These are phyloP conservation scores for Furcasterigmium sp. DNA, from an alignment of 2,329 filamentous ascomycete genomes.

Conservation along the genomic window DNA sequence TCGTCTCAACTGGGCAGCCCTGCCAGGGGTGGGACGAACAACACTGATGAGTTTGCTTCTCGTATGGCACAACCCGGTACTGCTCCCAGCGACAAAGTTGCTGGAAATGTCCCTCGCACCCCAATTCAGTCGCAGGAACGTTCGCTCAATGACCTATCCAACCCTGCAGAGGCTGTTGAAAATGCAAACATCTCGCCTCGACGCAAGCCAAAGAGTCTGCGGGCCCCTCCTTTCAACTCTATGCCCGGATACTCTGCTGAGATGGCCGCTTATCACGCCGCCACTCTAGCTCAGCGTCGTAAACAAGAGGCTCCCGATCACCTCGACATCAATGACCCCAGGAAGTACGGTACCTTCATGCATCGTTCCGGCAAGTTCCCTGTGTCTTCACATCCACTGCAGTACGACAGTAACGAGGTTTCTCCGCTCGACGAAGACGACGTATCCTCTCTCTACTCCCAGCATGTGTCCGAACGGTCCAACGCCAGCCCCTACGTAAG, in stretches of 20 bases:
- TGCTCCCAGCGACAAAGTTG: not conserved
- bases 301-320: constrained; percentile 4
- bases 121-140: too few species aligned
- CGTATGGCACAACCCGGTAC: not conserved
- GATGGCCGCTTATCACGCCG: constrained; percentile 1
- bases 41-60: not conserved
- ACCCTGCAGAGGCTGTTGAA: too few species aligned
- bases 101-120: too few species aligned
- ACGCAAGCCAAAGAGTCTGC: too few species aligned
- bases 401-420: not conserved
- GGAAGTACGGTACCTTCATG: constrained; percentile 7
- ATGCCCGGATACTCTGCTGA: constrained; percentile 6
- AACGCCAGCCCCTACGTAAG: not conserved
- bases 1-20: constrained; percentile 10
- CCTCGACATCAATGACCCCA: constrained; percentile 4
- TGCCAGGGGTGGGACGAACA: not conserved
- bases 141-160: too few species aligned
- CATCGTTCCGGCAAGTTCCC: not conserved
- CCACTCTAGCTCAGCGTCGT: constrained; percentile 9
- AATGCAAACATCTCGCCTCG: too few species aligned
- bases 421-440: not conserved
- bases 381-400: constrained; percentile 17
- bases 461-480: not conserved
- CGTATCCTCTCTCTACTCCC: constrained; percentile 12
- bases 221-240: constrained; percentile 6